Evolutionary conservation across 805 yeast species (phyloP), one percentile per base, ranked within the genome.

Genomic region (Sungouiozyma intestinalis): DNA sequence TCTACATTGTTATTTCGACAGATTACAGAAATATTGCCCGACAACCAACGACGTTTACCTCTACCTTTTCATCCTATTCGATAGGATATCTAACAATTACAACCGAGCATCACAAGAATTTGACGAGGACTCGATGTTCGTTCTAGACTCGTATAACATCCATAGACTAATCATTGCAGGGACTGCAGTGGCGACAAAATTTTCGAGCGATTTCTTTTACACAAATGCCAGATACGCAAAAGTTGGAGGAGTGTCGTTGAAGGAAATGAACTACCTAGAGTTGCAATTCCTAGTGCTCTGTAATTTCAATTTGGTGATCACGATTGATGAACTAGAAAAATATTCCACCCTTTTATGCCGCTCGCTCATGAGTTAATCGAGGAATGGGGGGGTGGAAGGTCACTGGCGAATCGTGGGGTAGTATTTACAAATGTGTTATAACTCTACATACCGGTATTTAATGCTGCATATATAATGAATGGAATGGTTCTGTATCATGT

Each of bases 41-140:
- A 92, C 92, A n/a, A 88, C 98, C 2, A 90, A 90, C 63, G 97
- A 92, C 60, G 97, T 92, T 29, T 92, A 88, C 62, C 66, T 92
- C 38, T 81, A 95, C 33, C 65, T 92, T 31, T 69, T 92, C 53
- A 97, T 92, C 24, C 92, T 92, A 62, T 87, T 92, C 65, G 99
- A 92, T 64, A 69, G 97, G 48, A 86, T 90, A 36, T 92, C 95
- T 16, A 85, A 85, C 55, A 73, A 85, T 47, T 54, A 60, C 48
- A 59, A 60, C 40, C 53, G 48, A 45, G 39, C 35, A 29, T 6
- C n/a, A 21, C 35, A 35, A 16, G 21, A 33, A 18, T 14, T 16
- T 3, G 51, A 36, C 43, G 50, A 53, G 33, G 52, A 48, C 33
- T 55, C 49, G 33, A 39, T 85, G 45, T 88, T 92, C 61, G 95